Conservation (phyloP, 805 yeast species). For the Hanseniaspora lachancei region DNA sequence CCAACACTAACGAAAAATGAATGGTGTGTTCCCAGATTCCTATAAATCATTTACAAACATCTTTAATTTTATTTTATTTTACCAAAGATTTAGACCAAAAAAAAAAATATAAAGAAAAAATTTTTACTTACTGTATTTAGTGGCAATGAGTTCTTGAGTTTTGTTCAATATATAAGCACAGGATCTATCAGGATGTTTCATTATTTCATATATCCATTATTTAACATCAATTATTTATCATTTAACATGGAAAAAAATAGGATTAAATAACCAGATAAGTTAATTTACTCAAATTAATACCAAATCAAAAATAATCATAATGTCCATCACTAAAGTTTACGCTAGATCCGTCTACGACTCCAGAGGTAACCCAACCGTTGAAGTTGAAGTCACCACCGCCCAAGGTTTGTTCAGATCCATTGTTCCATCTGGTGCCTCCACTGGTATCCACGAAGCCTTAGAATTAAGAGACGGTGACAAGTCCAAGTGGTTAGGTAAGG, state of each 20-base stretch:
- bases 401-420: conserved; percentile 92
- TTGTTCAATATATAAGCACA: conserved; percentile 33
- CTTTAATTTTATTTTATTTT: not conserved
- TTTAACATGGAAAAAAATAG: not conserved
- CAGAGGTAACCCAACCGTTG: conserved; percentile 99
- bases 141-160: not conserved
- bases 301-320: conserved; percentile 20
- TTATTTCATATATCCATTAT: too few species aligned
- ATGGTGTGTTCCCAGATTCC: conserved; percentile 28
- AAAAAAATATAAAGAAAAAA: too few species aligned
- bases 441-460: conserved; percentile 96
- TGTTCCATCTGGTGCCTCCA: conserved; percentile 99
- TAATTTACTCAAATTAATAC: conserved; percentile 15
- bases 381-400: conserved; percentile 88
- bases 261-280: conserved; percentile 15
- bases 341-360: conserved; percentile 98
- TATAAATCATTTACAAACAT: not conserved
- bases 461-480: conserved; percentile 98
- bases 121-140: not conserved
- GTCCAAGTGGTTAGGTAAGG: conserved; percentile 96
- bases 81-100: not conserved
- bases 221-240: conserved; percentile 28
- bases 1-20: not conserved
- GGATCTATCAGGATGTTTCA: conserved; percentile 27
- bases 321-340: conserved; percentile 78